phyloP scores from a whole-genome alignment of 495 filamentous ascomycete species.

The Cudoniella acicularis region DNA sequence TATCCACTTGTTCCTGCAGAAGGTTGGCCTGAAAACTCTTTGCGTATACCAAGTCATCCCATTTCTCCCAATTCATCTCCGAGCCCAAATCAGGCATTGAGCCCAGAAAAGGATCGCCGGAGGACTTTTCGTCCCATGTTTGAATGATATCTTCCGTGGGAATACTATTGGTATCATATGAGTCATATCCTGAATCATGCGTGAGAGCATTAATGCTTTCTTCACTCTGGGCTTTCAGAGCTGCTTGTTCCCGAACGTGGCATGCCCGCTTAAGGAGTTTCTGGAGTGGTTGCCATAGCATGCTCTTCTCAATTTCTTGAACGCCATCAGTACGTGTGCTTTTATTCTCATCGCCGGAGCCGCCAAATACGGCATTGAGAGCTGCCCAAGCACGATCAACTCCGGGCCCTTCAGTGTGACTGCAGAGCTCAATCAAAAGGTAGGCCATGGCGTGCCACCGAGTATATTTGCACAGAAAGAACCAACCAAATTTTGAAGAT shows the following conservation, averaged over 20 bases:
- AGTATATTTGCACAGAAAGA: conserved; percentile 64
- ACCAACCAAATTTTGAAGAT: conserved; percentile 46
- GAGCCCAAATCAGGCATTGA: not conserved
- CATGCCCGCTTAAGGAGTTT: not conserved
- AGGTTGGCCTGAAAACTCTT: not conserved
- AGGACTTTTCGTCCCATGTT: not conserved
- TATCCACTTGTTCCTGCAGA: not conserved
- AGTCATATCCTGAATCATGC: not conserved
- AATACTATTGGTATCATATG: not conserved
- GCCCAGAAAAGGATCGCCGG: not conserved
- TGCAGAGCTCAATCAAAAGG: conserved; percentile 69
- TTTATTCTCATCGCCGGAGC: conserved; percentile 30
- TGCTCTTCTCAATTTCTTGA: not conserved
- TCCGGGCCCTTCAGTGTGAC: conserved; percentile 59
- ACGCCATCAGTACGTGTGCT: not conserved
- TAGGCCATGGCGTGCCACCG: conserved; percentile 77
- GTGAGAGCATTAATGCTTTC: not conserved
- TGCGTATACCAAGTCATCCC: not conserved
- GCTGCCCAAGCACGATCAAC: conserved; percentile 79
- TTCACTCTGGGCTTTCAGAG: not conserved
- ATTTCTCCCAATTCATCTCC: conserved; percentile 2
- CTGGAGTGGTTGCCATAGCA: not conserved
- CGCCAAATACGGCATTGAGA: conserved; percentile 55
- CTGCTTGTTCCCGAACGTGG: not conserved
- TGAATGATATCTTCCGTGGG: not conserved